Conservation (phyloP, 192 early-diverging fungal species). For the Coemansia sp. region DNA sequence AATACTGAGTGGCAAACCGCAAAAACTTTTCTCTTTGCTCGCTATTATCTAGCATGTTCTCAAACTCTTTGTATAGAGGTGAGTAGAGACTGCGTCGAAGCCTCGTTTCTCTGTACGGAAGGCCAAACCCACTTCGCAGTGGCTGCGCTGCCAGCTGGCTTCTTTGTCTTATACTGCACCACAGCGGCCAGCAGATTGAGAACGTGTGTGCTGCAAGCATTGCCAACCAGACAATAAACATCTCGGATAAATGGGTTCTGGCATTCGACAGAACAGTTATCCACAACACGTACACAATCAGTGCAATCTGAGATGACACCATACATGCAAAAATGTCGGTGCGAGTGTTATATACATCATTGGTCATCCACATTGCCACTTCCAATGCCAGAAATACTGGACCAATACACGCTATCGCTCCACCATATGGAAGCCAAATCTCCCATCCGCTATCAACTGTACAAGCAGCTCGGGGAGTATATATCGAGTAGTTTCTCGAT, state of each 20-base stretch:
- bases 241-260: constrained; percentile 23
- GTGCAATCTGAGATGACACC: constrained; percentile 15
- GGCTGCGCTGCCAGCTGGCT: neutral
- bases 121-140: constrained; percentile 17
- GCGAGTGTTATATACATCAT: constrained; percentile 22
- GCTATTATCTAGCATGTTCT: constrained; percentile 17
- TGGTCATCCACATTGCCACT: constrained; percentile 19
- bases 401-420: constrained; percentile 15
- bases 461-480: constrained; percentile 13
- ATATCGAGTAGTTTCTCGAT: neutral
- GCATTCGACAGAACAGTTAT: constrained; percentile 12
- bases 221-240: constrained; percentile 34
- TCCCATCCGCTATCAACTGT: constrained; percentile 24
- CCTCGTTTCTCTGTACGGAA: constrained; percentile 21
- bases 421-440: constrained; percentile 36
- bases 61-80: constrained; percentile 29
- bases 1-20: constrained; percentile 22
- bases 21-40: constrained; percentile 24
- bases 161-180: constrained; percentile 10
- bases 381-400: constrained; percentile 25
- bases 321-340: constrained; percentile 30
- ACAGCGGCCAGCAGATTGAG: constrained; percentile 33
- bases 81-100: constrained; percentile 32
- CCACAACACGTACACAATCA: constrained; percentile 35
- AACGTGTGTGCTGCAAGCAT: constrained; percentile 18